Base-by-base conservation (phyloP, 2,329 filamentous ascomycete species). In the Ascochyta rabiei region DNA sequence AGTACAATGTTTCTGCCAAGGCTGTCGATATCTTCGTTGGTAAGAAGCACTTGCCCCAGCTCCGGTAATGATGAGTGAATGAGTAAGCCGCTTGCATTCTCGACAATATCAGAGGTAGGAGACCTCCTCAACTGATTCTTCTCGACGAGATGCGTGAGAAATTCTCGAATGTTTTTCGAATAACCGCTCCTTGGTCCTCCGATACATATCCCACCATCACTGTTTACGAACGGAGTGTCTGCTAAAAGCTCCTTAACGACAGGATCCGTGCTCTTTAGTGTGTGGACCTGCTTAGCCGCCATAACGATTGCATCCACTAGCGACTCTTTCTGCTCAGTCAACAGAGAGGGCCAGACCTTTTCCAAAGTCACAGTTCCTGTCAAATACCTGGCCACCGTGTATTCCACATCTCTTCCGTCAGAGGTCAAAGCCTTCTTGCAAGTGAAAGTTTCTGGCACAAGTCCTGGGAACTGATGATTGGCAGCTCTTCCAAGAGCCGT, bases 401-500 rank as follows among this genome's bases (percentile, higher is more conserved):
- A 54, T 10, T 54, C 45, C 19, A 54, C 28, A 15, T 54, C 51
- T 40, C 51, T 33, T 33, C 51, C 51, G 33, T 54, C 51, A 28
- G 51, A 24, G 9, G 51, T 48, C 39, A 48, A 44, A 3, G 51
- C 40, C 16, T 12, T 54, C 16, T 34, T 33, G 40, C 45, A 48
- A 15, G 15, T 31, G 21, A 48, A 54, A 5, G 45, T 54, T 18
- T 54, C 51, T 15, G 51, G 51, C 1, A 54, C 44, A 5, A 54
- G 34, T 33, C 51, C 51, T 3, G 51, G 51, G 16, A 48, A 45
- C 12, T 54, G 51, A 42, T 54, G 51, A 21, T 54, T 54, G 13
- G 51, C 51, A 12, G 51, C 45, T 35, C 28, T 54, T 16, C 40
- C 33, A 18, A 54, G 43, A 12, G 51, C 51, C 8, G 51, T 54